Conservation (phyloP, 345 rosid species). For the Moringa oleifera region DNA sequence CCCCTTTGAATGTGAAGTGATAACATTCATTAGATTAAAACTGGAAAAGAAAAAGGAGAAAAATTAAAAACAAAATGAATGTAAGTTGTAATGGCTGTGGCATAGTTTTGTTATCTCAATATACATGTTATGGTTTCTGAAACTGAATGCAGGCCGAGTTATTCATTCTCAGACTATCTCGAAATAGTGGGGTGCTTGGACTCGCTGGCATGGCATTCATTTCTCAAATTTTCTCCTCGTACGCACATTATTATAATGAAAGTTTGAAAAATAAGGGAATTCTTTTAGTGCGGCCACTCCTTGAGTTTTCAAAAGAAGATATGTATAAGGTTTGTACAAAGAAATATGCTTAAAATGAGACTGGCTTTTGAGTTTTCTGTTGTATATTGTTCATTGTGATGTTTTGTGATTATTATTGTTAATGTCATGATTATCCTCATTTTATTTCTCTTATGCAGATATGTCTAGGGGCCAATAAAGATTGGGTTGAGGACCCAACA, state of each 20-base stretch:
- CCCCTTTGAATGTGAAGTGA: no score
- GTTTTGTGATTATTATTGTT: slow-evolving; percentile 4
- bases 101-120: slow-evolving; percentile 1
- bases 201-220: slow-evolving; percentile 85
- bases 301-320: slow-evolving; percentile 72
- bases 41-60: background rate
- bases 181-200: slow-evolving; percentile 91
- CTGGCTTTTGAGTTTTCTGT: background rate
- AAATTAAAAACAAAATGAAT: no score
- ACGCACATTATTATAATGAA: slow-evolving; percentile 22
- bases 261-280: slow-evolving; percentile 36
- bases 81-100: background rate
- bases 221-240: slow-evolving; percentile 54
- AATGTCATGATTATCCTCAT: background rate
- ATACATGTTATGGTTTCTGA: slow-evolving; percentile 18
- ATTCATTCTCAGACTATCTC: slow-evolving; percentile 82
- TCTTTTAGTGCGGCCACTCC: slow-evolving; percentile 73
- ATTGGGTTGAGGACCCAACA: slow-evolving; percentile 93
- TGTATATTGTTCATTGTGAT: background rate
- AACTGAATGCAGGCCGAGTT: slow-evolving; percentile 72
- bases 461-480: slow-evolving; percentile 43
- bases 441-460: slow-evolving; percentile 35
- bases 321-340: slow-evolving; percentile 58
- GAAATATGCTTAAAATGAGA: slow-evolving; percentile 1
- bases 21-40: background rate